A percentile compares a stretch with the other conserved stretches of the same genome.
phyloP scores from a whole-genome alignment of 768 basidiomycete genomes.

The Lactifluus rugatus region DNA sequence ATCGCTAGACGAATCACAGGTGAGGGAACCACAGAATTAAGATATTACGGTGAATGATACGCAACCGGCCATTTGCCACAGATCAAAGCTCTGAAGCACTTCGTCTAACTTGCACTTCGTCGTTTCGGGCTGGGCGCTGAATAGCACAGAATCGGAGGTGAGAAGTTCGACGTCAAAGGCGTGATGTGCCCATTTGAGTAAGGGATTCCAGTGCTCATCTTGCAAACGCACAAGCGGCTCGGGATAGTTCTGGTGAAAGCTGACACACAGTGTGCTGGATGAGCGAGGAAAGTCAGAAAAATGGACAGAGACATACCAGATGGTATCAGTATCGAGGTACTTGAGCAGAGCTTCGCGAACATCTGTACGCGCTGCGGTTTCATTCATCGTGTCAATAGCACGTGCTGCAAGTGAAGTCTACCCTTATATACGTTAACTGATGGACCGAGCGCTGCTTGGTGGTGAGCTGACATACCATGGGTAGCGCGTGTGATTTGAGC shows the following conservation, averaged over 20 bases:
- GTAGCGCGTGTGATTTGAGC: constrained; percentile 83
- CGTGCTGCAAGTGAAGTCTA: constrained; percentile 89
- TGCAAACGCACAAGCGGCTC: constrained; percentile 69
- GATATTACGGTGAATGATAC: neutral
- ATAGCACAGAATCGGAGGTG: constrained; percentile 62
- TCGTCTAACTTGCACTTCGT: constrained; percentile 51
- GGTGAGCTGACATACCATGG: constrained; percentile 50
- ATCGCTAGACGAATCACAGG: constrained; percentile 47
- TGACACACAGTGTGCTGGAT: constrained; percentile 25
- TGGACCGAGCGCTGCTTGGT: neutral
- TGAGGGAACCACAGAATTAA: neutral
- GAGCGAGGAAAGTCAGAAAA: neutral
- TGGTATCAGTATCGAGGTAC: constrained; percentile 91
- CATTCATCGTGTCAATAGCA: constrained; percentile 70
- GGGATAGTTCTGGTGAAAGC: constrained; percentile 78
- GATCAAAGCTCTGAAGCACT: constrained; percentile 54
- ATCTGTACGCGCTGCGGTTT: constrained; percentile 44
- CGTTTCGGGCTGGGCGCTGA: constrained; percentile 56
- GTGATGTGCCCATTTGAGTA: constrained; percentile 67
- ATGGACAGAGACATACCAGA: constrained; percentile 47
- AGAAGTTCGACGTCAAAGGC: constrained; percentile 59
- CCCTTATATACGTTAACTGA: neutral
- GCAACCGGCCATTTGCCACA: constrained; percentile 85
- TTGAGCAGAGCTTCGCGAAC: constrained; percentile 62
- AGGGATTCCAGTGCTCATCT: constrained; percentile 76